These are phyloP conservation scores for Aspergillus piperis DNA, from an alignment of 2,329 filamentous ascomycete genomes.

Conservation along the genomic window DNA sequence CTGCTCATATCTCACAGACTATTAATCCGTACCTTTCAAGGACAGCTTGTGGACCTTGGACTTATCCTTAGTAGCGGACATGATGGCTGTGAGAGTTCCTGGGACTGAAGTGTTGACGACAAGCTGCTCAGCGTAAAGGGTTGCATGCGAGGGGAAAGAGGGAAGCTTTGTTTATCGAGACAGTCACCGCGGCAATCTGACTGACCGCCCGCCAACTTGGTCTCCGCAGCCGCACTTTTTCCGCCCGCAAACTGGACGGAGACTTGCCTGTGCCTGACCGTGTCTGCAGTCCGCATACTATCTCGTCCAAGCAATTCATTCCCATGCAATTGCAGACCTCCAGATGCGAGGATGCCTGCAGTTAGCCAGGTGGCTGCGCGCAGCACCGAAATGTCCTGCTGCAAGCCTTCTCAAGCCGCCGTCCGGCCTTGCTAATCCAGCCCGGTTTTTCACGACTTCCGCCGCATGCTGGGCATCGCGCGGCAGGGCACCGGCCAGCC, in stretches of 20 bases:
- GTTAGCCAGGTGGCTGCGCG: conserved; percentile 49
- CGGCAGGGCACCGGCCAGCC: conserved; percentile 24
- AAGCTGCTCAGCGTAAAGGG: neutral
- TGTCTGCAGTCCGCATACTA: neutral
- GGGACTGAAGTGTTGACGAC: neutral
- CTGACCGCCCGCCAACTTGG: conserved; percentile 29
- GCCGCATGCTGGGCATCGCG: conserved; percentile 20
- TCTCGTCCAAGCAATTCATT: conserved; percentile 8
- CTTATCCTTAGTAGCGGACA: conserved; percentile 61
- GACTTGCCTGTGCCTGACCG: neutral
- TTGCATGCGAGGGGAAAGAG: conserved; percentile 8
- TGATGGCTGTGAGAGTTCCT: conserved; percentile 21
- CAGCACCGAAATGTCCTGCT: conserved; percentile 37
- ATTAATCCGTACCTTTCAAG: conserved; percentile 41
- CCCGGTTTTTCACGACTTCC: conserved; percentile 37
- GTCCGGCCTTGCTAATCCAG: conserved; percentile 25
- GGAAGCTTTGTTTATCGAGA: conserved; percentile 30
- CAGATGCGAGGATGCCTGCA: conserved; percentile 52
- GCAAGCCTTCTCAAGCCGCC: conserved; percentile 33
- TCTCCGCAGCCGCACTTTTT: conserved; percentile 37
- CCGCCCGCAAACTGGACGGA: conserved; percentile 14
- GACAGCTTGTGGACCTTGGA: conserved; percentile 95
- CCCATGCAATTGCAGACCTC: conserved; percentile 39
- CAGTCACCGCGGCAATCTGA: conserved; percentile 39
- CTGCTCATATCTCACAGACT: neutral